Conservation (phyloP, 768 basidiomycete genomes). For the Tephrocybe sp. region DNA sequence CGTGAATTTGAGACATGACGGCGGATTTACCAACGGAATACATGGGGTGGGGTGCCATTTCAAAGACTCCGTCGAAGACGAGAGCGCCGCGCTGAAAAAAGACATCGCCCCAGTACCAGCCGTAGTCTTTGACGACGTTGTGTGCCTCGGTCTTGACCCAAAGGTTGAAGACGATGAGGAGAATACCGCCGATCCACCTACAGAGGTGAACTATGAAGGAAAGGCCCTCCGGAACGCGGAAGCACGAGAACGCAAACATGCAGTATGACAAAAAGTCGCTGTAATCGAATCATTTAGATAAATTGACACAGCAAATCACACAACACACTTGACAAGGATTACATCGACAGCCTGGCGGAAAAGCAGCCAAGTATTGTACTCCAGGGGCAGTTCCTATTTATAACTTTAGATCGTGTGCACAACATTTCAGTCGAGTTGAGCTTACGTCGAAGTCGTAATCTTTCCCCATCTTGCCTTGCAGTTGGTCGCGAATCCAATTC, state of each 20-base stretch:
- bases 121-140: constrained; percentile 96
- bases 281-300: constrained; percentile 1
- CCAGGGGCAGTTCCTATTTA: constrained; percentile 79
- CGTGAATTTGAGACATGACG: constrained; percentile 10
- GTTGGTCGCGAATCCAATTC: constrained; percentile 83
- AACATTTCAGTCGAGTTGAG: background rate
- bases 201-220: constrained; percentile 73
- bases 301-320: background rate
- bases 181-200: constrained; percentile 86
- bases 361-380: constrained; percentile 96
- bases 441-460: constrained; percentile 87
- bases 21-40: constrained; percentile 73
- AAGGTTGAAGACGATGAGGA: constrained; percentile 90
- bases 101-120: constrained; percentile 96
- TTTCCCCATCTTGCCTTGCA: constrained; percentile 91
- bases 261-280: constrained; percentile 95
- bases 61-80: constrained; percentile 98
- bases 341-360: constrained; percentile 96
- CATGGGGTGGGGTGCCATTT: constrained; percentile 93
- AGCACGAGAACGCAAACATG: constrained; percentile 93
- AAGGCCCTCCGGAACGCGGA: constrained; percentile 80
- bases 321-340: constrained; percentile 87
- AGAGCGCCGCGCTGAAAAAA: constrained; percentile 93
- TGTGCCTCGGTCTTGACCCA: constrained; percentile 99
- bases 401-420: constrained; percentile 3